Conservation (phyloP, 2,329 filamentous ascomycete species). For the Ilyonectria mors-panacis region DNA sequence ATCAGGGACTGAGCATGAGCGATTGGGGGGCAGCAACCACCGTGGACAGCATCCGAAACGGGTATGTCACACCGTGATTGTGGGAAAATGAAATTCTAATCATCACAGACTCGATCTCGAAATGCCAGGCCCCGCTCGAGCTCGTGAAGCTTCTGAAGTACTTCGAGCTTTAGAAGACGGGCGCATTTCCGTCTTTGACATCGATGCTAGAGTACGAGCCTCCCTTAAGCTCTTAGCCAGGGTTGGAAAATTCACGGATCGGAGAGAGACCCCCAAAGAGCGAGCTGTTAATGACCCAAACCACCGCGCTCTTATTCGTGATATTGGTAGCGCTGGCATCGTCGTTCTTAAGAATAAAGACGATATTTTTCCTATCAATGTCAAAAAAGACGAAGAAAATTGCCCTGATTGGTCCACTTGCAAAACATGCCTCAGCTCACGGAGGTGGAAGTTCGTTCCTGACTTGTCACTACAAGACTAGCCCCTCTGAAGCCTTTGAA, state of each 20-base stretch:
- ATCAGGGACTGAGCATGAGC: slow-evolving; percentile 49
- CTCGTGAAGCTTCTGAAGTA: slow-evolving; percentile 15
- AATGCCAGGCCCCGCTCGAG: slow-evolving; percentile 50
- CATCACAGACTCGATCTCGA: slow-evolving; percentile 42
- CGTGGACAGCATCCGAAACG: neutral
- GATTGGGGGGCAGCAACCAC: slow-evolving; percentile 43
- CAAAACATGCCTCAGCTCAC: slow-evolving; percentile 46
- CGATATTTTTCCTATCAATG: slow-evolving; percentile 19
- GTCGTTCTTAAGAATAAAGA: slow-evolving; percentile 29
- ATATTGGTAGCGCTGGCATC: slow-evolving; percentile 21
- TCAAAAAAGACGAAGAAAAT: slow-evolving; percentile 30
- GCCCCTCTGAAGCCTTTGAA: slow-evolving; percentile 44
- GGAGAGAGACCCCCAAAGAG: slow-evolving; percentile 11
- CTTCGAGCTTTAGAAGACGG: slow-evolving; percentile 5
- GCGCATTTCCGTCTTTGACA: neutral
- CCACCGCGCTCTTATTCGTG: slow-evolving; percentile 27
- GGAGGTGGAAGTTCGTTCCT: slow-evolving; percentile 50
- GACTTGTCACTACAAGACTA: slow-evolving; percentile 48
- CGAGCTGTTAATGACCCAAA: slow-evolving; percentile 43
- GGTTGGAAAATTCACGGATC: slow-evolving; percentile 15
- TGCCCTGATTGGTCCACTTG: slow-evolving; percentile 44
- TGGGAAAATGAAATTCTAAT: neutral
- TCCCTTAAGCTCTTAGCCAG: slow-evolving; percentile 7
- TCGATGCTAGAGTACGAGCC: slow-evolving; percentile 1
- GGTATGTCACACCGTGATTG: neutral